Conservation (phyloP, 495 filamentous ascomycete species). For the Bacidia gigantensis region DNA sequence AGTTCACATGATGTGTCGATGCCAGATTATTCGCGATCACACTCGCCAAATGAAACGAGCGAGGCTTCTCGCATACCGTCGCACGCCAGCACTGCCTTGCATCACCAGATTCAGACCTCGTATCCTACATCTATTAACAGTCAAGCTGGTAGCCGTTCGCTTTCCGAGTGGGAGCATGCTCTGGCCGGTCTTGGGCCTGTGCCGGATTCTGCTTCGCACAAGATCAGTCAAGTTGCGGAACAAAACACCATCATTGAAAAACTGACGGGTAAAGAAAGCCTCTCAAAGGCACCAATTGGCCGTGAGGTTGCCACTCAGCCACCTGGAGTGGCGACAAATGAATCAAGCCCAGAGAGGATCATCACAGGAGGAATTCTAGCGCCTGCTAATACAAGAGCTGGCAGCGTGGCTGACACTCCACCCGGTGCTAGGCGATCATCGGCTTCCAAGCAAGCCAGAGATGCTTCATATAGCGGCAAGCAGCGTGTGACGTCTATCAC, state of each 20-base stretch:
- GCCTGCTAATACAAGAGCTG: slow-evolving; percentile 28
- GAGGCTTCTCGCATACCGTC: slow-evolving; percentile 22
- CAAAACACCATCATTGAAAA: neutral
- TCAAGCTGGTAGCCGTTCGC: slow-evolving; percentile 22
- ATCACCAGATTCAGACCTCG: neutral
- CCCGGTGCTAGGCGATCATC: slow-evolving; percentile 21
- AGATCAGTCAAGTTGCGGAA: slow-evolving; percentile 6
- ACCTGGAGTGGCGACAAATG: slow-evolving; percentile 25
- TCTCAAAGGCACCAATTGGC: no score
- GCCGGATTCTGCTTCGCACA: neutral
- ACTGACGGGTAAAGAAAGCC: no score
- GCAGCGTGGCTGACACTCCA: slow-evolving; percentile 21
- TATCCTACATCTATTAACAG: neutral
- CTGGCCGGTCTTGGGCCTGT: neutral
- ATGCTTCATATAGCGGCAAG: slow-evolving; percentile 20
- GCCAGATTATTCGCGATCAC: slow-evolving; percentile 35
- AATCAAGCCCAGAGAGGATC: slow-evolving; percentile 30
- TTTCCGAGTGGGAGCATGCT: slow-evolving; percentile 18
- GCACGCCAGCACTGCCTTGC: no score
- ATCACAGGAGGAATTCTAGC: slow-evolving; percentile 24
- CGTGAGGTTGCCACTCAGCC: slow-evolving; percentile 8
- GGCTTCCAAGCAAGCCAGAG: slow-evolving; percentile 24
- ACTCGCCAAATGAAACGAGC: slow-evolving; percentile 27
- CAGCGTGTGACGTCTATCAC: slow-evolving; percentile 14
- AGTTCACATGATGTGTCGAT: slow-evolving; percentile 38